phyloP scores from a whole-genome alignment of 2,329 filamentous ascomycete genomes.

The Aureobasidium sp. region DNA sequence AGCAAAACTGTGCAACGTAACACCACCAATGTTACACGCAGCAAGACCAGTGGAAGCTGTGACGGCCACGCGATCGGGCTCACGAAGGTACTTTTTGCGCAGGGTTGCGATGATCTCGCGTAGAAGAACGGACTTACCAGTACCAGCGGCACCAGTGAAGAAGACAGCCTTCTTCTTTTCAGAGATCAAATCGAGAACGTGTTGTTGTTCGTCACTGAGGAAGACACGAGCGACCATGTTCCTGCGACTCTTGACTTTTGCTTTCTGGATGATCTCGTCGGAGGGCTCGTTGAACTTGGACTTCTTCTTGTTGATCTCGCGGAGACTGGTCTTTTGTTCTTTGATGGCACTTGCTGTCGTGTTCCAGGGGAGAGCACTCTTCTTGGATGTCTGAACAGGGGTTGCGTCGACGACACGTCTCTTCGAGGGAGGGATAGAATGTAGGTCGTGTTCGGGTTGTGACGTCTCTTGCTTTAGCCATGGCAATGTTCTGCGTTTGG shows the following conservation, averaged over 20 bases:
- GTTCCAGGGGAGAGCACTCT: constrained; percentile 53
- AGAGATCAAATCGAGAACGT: constrained; percentile 74
- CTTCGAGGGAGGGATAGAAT: constrained; percentile 4
- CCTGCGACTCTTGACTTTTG: constrained; percentile 35
- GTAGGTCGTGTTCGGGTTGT: background rate
- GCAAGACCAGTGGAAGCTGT: constrained; percentile 94
- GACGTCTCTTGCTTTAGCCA: constrained; percentile 36
- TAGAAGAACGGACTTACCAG: constrained; percentile 94
- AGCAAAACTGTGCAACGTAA: constrained; percentile 90
- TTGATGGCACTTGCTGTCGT: constrained; percentile 65
- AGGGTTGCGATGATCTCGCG: constrained; percentile 78
- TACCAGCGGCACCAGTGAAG: constrained; percentile 90
- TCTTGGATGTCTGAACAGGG: background rate
- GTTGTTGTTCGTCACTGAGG: constrained; percentile 76
- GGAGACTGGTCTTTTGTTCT: constrained; percentile 64
- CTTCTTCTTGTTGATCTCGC: constrained; percentile 53
- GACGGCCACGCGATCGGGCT: constrained; percentile 79
- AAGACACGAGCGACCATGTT: constrained; percentile 48
- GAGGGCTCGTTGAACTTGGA: constrained; percentile 33
- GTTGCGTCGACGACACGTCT: constrained; percentile 2
- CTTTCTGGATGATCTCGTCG: constrained; percentile 41
- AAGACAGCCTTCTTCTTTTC: constrained; percentile 81
- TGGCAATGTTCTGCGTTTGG: constrained; percentile 60
- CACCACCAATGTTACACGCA: constrained; percentile 92
- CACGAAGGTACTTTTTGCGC: constrained; percentile 63